Conservation (phyloP, 345 rosid genomes). For the Brassica carinata region DNA sequence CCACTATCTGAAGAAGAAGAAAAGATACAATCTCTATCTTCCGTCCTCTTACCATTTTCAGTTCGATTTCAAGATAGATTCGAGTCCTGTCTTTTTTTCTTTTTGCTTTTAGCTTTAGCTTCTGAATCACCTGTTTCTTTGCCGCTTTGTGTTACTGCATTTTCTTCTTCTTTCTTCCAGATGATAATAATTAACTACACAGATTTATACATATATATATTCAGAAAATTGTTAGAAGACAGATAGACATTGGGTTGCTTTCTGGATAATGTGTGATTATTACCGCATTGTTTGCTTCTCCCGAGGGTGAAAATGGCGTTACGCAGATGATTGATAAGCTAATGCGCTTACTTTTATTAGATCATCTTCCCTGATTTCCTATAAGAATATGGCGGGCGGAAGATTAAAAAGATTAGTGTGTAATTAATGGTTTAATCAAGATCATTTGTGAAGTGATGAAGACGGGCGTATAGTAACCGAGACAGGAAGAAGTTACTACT, state of each 20-base stretch:
- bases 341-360: constrained; percentile 8
- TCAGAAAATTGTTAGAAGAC: background rate
- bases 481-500: too few species aligned
- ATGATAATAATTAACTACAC: background rate
- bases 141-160: constrained; percentile 42
- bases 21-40: constrained; percentile 10
- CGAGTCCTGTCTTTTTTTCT: background rate
- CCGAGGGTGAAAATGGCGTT: constrained; percentile 1
- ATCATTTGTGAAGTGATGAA: too few species aligned
- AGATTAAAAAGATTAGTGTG: background rate
- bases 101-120: background rate
- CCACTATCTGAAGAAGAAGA: constrained; percentile 7
- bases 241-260: background rate
- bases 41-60: constrained; percentile 18
- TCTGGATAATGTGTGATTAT: background rate
- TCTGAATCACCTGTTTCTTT: constrained; percentile 27
- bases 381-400: constrained; percentile 12
- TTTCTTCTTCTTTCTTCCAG: background rate
- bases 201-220: background rate
- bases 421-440: background rate
- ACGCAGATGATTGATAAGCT: background rate
- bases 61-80: background rate
- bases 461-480: too few species aligned
- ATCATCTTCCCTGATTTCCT: background rate
- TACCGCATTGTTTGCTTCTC: constrained; percentile 9